Evolutionary conservation across 139 green algal genomes (phyloP), one percentile per base, ranked within the genome.

Genomic region (Chlamydomonas incerta): DNA sequence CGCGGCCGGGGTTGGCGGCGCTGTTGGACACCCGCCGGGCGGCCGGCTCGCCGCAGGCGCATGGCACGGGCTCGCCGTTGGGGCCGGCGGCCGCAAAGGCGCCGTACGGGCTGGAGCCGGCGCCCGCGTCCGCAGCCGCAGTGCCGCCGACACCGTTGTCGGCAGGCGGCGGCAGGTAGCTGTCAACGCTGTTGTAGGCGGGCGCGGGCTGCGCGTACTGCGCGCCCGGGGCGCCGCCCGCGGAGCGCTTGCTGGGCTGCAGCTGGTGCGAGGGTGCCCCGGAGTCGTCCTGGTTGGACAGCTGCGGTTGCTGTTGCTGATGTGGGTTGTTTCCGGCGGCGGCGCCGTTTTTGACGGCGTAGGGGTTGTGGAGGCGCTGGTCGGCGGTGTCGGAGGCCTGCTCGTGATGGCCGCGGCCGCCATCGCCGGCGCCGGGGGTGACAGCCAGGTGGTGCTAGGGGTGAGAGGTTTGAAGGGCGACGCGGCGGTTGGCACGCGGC

Each of bases 21-120:
- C 63, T 85, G 66, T 68, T 85, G 21, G 79, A 85, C 8, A 85
- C 66, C 31, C 79, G 79, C 2, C 47, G 41, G 29, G 52, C 65
- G 29, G 41, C 65, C 0, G 77, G n/a, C 31, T 83, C 55, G 41
- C 9, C 28, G 37, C 77, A 83, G n/a, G 52, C 29, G n/a, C 77
- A 83, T 29, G 17, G 17, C 15, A 34, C 33, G 3, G 58, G 34
- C 10, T 57, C 2, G 55, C 23, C 35, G 11, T 55, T 15, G 9
- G 35, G 69, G 35, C 9, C 69, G 57, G 6, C 15, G 57, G 57
- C 26, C 62, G 33, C n/a, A 26, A 63, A 34, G 17, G 26, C 13
- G 62, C 28, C 62, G 26, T 31, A 68, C 2, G 28, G 18, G 62
- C 18, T 14, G 62, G 24, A 21, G 62, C 28, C 62, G 62, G 17